These are phyloP conservation scores for Paradendryphiella salina DNA, from an alignment of 2,329 filamentous ascomycete species.

Conservation along the genomic window DNA sequence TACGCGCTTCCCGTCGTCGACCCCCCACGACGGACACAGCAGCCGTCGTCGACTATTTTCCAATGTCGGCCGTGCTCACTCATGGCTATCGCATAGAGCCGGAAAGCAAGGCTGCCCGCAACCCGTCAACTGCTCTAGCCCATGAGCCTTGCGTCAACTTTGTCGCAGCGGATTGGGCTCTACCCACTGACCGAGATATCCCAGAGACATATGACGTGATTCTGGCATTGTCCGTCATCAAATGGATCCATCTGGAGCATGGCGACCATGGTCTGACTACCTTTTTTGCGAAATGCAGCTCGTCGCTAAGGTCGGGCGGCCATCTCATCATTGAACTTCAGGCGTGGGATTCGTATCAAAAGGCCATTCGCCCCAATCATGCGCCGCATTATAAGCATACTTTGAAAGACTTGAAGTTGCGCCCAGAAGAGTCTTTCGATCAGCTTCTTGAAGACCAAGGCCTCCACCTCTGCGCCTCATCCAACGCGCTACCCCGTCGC, in stretches of 20 bases:
- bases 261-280: conserved; percentile 37
- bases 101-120: conserved; percentile 17
- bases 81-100: conserved; percentile 41
- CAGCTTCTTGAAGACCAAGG: conserved; percentile 33
- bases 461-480: conserved; percentile 34
- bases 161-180: conserved; percentile 40
- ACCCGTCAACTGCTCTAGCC: conserved; percentile 19
- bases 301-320: conserved; percentile 35
- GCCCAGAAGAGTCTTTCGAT: conserved; percentile 43
- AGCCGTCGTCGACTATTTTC: conserved; percentile 40
- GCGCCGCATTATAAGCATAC: conserved; percentile 40
- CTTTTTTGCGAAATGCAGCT: conserved; percentile 42
- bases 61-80: conserved; percentile 42
- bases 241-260: conserved; percentile 47
- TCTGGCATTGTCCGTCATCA: conserved; percentile 47
- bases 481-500: conserved; percentile 36
- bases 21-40: conserved; percentile 24
- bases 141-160: conserved; percentile 38
- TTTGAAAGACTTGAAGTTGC: conserved; percentile 31
- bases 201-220: conserved; percentile 42
- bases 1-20: conserved; percentile 43
- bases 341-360: conserved; percentile 44
- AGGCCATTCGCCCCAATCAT: conserved; percentile 38
- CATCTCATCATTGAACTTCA: conserved; percentile 44
- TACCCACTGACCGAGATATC: conserved; percentile 29